Evolutionary conservation across 2,329 filamentous ascomycete genomes (phyloP).

Genomic region (Stromatinia cepivora): DNA sequence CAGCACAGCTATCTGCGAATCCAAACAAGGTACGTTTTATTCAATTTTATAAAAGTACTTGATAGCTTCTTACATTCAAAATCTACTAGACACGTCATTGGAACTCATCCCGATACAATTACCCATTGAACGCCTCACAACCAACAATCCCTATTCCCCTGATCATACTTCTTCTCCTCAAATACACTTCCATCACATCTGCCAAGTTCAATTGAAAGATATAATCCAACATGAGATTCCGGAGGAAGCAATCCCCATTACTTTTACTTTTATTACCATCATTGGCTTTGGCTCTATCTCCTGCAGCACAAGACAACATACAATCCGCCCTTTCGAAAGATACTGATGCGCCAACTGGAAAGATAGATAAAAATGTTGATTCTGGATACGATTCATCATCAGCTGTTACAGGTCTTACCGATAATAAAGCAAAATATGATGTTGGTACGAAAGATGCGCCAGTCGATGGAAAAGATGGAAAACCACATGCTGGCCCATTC

Average conservation of each 20-base stretch:
- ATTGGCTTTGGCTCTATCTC: slow-evolving; percentile 48
- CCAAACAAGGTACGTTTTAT: not conserved
- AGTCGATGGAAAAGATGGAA: slow-evolving; percentile 89
- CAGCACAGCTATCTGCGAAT: not conserved
- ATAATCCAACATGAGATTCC: slow-evolving; percentile 56
- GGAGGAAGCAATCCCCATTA: slow-evolving; percentile 54
- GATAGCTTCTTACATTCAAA: not conserved
- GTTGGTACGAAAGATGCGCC: slow-evolving; percentile 75
- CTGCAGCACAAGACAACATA: slow-evolving; percentile 34
- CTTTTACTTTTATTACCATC: slow-evolving; percentile 61
- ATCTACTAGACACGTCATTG: slow-evolving; percentile 13
- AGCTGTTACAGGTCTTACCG: slow-evolving; percentile 33
- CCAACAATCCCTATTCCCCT: not conserved
- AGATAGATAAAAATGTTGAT: slow-evolving; percentile 21
- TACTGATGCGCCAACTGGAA: slow-evolving; percentile 29
- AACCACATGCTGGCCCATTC: slow-evolving; percentile 84
- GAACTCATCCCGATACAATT: not conserved
- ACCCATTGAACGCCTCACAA: not conserved
- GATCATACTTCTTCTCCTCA: not conserved
- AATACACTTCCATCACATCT: not conserved
- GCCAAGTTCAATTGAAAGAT: slow-evolving; percentile 4
- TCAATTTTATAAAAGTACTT: not conserved
- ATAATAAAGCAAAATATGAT: slow-evolving; percentile 38
- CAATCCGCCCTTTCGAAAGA: slow-evolving; percentile 33
- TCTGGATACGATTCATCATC: slow-evolving; percentile 26